These are phyloP conservation scores for Rheum nobile DNA, from an alignment of 148 eudicot species.

Conservation along the genomic window DNA sequence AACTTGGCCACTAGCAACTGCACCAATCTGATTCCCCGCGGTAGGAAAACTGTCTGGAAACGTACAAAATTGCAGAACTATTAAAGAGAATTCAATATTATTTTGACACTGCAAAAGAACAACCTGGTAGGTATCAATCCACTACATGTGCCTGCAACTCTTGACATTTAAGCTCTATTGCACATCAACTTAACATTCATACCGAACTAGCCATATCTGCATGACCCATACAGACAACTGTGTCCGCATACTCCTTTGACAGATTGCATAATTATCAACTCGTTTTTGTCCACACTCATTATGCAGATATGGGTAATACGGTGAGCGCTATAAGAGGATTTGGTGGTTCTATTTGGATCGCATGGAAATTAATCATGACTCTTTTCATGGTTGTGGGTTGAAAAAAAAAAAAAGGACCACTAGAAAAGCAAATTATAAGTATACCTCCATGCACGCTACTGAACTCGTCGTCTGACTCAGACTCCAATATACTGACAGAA, in stretches of 20 bases:
- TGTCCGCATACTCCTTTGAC: no score
- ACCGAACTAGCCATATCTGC: background rate
- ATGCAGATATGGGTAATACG: background rate
- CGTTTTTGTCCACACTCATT: background rate
- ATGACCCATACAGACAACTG: no score
- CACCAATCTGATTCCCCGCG: slow-evolving; percentile 8
- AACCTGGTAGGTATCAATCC: background rate
- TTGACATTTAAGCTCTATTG: background rate
- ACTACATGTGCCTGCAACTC: background rate
- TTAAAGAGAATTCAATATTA: slow-evolving; percentile 1
- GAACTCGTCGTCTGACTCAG: slow-evolving; percentile 65
- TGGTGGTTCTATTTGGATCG: background rate
- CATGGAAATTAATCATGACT: background rate
- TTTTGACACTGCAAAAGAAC: background rate
- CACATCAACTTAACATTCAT: background rate
- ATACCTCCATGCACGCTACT: slow-evolving; percentile 54
- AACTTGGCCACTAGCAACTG: slow-evolving; percentile 30
- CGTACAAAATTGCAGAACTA: background rate
- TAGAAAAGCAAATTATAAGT: no score
- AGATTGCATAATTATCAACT: no score
- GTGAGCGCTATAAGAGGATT: background rate
- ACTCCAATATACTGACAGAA: slow-evolving; percentile 39
- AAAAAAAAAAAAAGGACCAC: background rate
- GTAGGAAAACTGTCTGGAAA: slow-evolving; percentile 25
- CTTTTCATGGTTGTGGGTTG: background rate